Conservation (phyloP, 441 rosid genomes). For the Dalechampia spathulata region DNA sequence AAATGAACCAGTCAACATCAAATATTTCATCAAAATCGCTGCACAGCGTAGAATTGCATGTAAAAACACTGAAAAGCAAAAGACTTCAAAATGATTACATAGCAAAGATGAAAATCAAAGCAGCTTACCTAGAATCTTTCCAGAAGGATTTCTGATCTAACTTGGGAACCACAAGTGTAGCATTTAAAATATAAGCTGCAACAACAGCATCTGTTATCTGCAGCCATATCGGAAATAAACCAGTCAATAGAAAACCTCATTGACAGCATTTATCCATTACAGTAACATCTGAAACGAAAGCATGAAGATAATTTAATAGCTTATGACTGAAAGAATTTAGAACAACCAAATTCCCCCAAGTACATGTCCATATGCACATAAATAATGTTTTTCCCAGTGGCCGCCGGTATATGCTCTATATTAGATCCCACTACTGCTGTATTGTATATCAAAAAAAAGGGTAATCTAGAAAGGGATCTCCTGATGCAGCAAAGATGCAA, state of each 20-base stretch:
- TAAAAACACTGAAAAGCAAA: conserved; percentile 9
- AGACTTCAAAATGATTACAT: conserved; percentile 6
- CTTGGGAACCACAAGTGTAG: conserved; percentile 90
- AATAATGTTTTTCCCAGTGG: not conserved
- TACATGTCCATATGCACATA: too few relatives aligned
- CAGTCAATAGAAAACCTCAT: not conserved
- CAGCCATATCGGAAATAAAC: conserved; percentile 8
- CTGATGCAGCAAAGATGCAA: not conserved
- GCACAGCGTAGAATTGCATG: conserved; percentile 20
- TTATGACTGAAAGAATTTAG: too few relatives aligned
- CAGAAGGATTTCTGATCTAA: conserved; percentile 89
- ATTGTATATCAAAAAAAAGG: not conserved
- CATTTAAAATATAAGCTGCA: conserved; percentile 88
- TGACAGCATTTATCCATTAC: too few relatives aligned
- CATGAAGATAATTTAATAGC: too few relatives aligned
- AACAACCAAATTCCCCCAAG: too few relatives aligned
- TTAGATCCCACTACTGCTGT: not conserved
- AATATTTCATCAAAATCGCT: conserved; percentile 78
- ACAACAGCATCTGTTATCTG: conserved; percentile 97
- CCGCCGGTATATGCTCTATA: not conserved
- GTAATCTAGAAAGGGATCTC: not conserved
- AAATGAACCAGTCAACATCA: conserved; percentile 67
- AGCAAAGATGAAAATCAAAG: conserved; percentile 4
- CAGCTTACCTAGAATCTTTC: conserved; percentile 84
- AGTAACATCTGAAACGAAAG: too few relatives aligned